Conservation (phyloP, 306 rosid species). For the Vigna reflexopilosa region DNA sequence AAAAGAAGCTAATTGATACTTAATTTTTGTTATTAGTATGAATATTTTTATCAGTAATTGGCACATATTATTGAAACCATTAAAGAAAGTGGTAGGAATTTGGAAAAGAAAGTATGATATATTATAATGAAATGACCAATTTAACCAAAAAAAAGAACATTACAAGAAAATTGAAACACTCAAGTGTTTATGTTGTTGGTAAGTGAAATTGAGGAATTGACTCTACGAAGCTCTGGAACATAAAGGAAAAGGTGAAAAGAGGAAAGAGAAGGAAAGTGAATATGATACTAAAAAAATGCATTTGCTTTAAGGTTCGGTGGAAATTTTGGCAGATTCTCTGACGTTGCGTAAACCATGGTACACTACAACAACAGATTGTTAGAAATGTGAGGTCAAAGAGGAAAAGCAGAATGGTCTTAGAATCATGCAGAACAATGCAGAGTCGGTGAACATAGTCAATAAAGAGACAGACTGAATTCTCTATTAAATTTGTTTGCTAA, state of each 20-base stretch:
- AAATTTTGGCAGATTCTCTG: conserved; percentile 28
- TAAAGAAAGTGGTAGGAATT: neutral
- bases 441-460: conserved; percentile 41
- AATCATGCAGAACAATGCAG: conserved; percentile 22
- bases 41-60: too few species aligned
- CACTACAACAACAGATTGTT: conserved; percentile 27
- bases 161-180: neutral
- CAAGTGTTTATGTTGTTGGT: neutral
- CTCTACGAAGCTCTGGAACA: neutral
- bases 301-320: conserved; percentile 3
- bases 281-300: neutral
- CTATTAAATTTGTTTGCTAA: too few species aligned
- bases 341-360: neutral
- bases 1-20: neutral
- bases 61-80: too few species aligned
- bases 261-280: conserved; percentile 27
- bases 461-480: too few species aligned
- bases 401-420: neutral
- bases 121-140: neutral
- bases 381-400: conserved; percentile 18
- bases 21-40: too few species aligned
- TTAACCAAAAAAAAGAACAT: conserved; percentile 1
- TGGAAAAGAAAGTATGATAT: neutral
- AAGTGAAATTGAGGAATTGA: conserved; percentile 10
- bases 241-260: neutral